These are phyloP conservation scores for Skeletonema marinoi DNA, from an alignment of 108 stramenopile genomes.

Conservation along the genomic window DNA sequence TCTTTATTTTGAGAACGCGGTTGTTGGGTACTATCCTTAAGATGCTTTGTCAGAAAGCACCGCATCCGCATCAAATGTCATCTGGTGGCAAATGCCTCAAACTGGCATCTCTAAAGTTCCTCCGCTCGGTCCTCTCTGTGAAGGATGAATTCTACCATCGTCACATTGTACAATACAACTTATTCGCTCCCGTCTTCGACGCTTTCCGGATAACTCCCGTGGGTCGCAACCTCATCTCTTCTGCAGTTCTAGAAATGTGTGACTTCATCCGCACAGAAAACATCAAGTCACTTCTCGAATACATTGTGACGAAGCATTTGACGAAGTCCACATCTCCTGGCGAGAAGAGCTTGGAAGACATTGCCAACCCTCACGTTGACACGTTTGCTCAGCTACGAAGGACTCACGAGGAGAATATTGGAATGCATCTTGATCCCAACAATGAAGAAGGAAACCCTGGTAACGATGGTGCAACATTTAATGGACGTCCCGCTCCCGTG, in stretches of 20 bases:
- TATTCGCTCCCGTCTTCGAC: constrained; percentile 88
- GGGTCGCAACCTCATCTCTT: constrained; percentile 84
- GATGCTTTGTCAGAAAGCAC: constrained; percentile 43
- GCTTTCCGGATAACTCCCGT: constrained; percentile 80
- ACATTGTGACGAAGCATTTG: constrained; percentile 79
- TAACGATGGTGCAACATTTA: background rate
- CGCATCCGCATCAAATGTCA: background rate
- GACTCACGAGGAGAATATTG: constrained; percentile 58
- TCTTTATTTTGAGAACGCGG: constrained; percentile 73
- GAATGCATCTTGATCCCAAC: background rate
- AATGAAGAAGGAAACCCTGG: constrained; percentile 8
- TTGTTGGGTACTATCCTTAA: constrained; percentile 72
- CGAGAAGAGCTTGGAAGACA: constrained; percentile 66
- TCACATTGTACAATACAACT: constrained; percentile 84
- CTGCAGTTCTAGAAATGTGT: constrained; percentile 85
- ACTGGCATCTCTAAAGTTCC: constrained; percentile 74
- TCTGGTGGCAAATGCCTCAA: constrained; percentile 81
- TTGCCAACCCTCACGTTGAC: constrained; percentile 78
- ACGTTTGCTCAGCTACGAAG: constrained; percentile 76
- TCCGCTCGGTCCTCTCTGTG: constrained; percentile 80
- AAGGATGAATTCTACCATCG: constrained; percentile 90
- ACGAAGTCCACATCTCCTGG: constrained; percentile 14
- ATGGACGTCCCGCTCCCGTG: constrained; percentile 6
- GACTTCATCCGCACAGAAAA: constrained; percentile 84
- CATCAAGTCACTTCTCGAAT: constrained; percentile 83